Evolutionary conservation across 2,329 filamentous ascomycete genomes (phyloP).

Genomic region (Dothistroma septosporum): DNA sequence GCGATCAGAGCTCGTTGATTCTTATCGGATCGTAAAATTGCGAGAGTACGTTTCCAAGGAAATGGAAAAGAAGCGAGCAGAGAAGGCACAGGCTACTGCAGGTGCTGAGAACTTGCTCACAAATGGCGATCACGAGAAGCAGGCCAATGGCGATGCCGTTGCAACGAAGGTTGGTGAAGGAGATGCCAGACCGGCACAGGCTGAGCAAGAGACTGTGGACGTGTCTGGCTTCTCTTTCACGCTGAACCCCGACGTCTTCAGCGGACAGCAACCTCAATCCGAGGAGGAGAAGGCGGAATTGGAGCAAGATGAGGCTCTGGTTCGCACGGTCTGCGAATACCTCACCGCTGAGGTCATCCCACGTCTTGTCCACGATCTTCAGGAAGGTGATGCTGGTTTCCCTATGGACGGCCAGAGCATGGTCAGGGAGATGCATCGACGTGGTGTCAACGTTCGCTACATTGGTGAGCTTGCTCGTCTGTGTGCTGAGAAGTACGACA

Average conservation of each 20-base stretch:
- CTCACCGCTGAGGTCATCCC: constrained; percentile 75
- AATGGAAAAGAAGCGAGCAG: constrained; percentile 57
- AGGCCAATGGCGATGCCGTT: constrained; percentile 13
- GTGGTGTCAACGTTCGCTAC: constrained; percentile 94
- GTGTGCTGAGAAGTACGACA: constrained; percentile 52
- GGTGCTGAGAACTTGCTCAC: constrained; percentile 23
- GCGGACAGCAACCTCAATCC: constrained; percentile 83
- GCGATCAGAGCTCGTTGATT: constrained; percentile 82
- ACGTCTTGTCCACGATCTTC: constrained; percentile 78
- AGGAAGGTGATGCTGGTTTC: constrained; percentile 90
- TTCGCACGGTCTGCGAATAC: constrained; percentile 76
- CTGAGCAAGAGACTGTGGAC: constrained; percentile 66
- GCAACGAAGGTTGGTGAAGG: constrained; percentile 30
- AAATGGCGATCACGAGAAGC: constrained; percentile 17
- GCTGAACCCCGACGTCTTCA: constrained; percentile 93
- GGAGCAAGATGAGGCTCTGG: constrained; percentile 79
- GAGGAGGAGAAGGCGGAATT: constrained; percentile 83
- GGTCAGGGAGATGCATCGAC: constrained; percentile 84
- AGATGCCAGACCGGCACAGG: constrained; percentile 25
- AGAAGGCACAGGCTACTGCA: constrained; percentile 22
- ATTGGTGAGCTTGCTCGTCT: constrained; percentile 79
- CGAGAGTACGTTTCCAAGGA: constrained; percentile 82
- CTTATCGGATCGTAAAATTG: constrained; percentile 79
- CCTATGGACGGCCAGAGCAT: constrained; percentile 97
- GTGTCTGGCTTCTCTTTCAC: constrained; percentile 81